Evolutionary conservation across 2,329 filamentous ascomycete genomes (phyloP), one percentile per base, ranked within the genome.

Genomic region (Didymella glomerata): DNA sequence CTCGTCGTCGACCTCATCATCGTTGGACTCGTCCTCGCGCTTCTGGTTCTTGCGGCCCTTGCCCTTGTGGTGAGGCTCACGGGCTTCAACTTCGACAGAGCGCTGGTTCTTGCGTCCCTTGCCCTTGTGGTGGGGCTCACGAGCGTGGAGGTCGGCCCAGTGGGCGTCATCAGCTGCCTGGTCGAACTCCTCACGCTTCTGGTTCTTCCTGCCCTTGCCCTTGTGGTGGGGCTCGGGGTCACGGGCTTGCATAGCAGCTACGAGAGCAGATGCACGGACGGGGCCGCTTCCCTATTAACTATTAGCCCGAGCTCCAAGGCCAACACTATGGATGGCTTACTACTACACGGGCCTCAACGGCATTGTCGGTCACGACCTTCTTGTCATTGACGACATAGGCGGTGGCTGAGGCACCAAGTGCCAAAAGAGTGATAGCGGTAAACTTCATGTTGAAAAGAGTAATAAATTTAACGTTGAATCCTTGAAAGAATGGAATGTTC

Each of bases 311-410:
- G 41, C 18, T 16, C 24, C 16, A 18, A n/a, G 7, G 13, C 18
- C 16, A 16, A 6, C 20, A 45, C 16, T 18, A 3, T 14, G 18
- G 18, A 2, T 11, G 38, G 65, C 69, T 66, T 66, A 71, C 72
- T 6, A 66, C 65, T 48, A 68, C 57, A 44, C 72, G 73, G 46
- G 70, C 70, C 49, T 66, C 65, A 18, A 75, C 65, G 32, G 67
- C 66, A 57, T 66, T 68, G 16, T 67, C 64, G 25, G 48, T 32
- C 18, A 49, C 55, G 27, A 58, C 58, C 36, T 65, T 61, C 48
- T 63, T 65, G 53, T 74, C 64, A 3, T 68, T 65, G 16, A 76
- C 71, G 28, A 76, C 73, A 62, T 75, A 75, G 45, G 72, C 72
- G 20, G 67, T 65, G 32, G 69, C 64, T 14, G 70, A 69, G 48